phyloP scores from a whole-genome alignment of 1,284 basidiomycete genomes.

The Rhodotorula sp. region DNA sequence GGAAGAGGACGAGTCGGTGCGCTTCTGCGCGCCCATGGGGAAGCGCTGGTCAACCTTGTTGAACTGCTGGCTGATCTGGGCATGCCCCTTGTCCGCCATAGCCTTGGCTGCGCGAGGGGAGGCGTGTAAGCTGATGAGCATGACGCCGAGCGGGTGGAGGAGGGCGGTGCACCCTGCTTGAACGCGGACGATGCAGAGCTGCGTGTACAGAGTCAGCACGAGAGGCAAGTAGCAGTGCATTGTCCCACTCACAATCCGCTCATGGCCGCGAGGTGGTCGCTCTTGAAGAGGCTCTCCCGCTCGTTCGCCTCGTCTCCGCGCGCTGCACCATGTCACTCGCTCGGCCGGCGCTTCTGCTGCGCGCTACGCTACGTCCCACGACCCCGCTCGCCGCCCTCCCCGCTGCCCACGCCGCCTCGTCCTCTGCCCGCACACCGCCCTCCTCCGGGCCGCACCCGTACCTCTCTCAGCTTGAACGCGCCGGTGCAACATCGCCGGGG shows the following conservation, averaged over 20 bases:
- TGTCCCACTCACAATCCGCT: background rate
- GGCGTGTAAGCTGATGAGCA: background rate
- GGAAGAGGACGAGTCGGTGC: background rate
- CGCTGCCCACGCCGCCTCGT: background rate
- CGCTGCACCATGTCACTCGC: background rate
- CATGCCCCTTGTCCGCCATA: constrained; percentile 28
- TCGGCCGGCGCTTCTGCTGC: background rate
- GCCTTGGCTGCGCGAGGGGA: constrained; percentile 19
- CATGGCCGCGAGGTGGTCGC: background rate
- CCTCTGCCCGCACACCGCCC: background rate
- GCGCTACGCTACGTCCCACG: background rate
- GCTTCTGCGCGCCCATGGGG: constrained; percentile 5
- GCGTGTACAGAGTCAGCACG: background rate
- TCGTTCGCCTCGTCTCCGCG: background rate
- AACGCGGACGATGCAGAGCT: constrained; percentile 6
- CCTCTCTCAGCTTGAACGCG: constrained; percentile 17
- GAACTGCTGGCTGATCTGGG: constrained; percentile 12
- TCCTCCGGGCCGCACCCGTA: constrained; percentile 15
- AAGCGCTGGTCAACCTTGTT: constrained; percentile 21
- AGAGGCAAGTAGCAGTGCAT: rapidly evolving
- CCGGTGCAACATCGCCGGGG: background rate
- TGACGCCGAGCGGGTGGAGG: background rate
- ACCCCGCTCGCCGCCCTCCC: background rate
- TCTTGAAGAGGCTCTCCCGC: background rate
- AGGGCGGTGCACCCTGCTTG: background rate